Evolutionary conservation across 1,284 basidiomycete genomes (phyloP).

Genomic region (Leccinum solheimii): DNA sequence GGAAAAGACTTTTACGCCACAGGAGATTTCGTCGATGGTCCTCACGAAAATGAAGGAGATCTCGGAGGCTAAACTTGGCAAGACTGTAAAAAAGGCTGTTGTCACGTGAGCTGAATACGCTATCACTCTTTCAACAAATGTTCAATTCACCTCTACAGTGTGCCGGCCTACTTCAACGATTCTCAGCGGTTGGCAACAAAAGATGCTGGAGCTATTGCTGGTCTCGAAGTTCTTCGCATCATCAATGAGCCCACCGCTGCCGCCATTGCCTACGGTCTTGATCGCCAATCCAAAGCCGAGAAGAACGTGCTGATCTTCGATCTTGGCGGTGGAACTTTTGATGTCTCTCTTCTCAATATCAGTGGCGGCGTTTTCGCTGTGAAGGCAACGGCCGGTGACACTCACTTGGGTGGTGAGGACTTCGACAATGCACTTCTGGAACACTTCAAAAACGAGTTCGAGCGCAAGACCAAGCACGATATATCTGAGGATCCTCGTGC

Average conservation of each 20-base stretch:
- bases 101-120: constrained; percentile 64
- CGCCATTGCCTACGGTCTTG: constrained; percentile 92
- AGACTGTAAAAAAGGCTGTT: constrained; percentile 93
- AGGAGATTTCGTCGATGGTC: constrained; percentile 99
- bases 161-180: constrained; percentile 98
- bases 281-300: constrained; percentile 87
- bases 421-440: constrained; percentile 98
- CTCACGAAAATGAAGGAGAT: constrained; percentile 99
- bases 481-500: constrained; percentile 97
- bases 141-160: constrained; percentile 42
- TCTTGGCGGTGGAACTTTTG: constrained; percentile 98
- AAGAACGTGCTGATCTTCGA: constrained; percentile 99
- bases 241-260: constrained; percentile 97
- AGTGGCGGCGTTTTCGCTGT: constrained; percentile 97
- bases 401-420: constrained; percentile 96
- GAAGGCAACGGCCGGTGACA: constrained; percentile 98
- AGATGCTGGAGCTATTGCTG: constrained; percentile 91
- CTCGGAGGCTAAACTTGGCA: constrained; percentile 97
- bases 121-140: neutral
- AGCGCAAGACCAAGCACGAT: constrained; percentile 96
- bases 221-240: constrained; percentile 95
- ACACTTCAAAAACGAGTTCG: constrained; percentile 99
- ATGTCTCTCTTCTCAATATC: constrained; percentile 97
- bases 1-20: constrained; percentile 94
- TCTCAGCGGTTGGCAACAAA: constrained; percentile 95